Percentiles rank a stretch among this genome's conserved stretches.
phyloP scores from a whole-genome alignment of 805 yeast species.

The Candida nanaspora region DNA sequence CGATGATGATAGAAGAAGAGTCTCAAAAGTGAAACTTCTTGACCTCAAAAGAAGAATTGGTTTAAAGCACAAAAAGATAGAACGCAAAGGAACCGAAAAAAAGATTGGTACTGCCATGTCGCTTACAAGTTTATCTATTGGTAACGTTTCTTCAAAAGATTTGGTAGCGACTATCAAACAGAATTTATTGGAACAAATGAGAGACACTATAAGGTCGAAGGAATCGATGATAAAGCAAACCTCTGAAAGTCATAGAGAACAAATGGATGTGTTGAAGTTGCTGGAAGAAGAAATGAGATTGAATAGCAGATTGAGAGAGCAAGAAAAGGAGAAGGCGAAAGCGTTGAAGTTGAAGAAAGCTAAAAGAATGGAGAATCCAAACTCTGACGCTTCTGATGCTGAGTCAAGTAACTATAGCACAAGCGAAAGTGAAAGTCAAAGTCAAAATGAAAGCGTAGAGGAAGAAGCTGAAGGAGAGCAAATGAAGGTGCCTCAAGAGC shows the following conservation, averaged over 20 bases:
- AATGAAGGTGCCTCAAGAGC: constrained; percentile 11
- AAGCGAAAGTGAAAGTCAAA: constrained; percentile 5
- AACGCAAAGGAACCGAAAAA: no score
- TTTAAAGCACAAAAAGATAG: constrained; percentile 5
- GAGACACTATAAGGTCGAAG: no score
- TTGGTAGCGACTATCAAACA: constrained; percentile 1
- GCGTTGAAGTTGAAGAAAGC: constrained; percentile 9
- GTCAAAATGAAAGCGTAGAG: constrained; percentile 17
- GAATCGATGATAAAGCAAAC: no score
- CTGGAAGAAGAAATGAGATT: constrained; percentile 16
- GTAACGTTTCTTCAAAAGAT: neutral
- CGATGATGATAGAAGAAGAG: neutral
- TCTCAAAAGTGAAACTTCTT: neutral
- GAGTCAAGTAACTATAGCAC: neutral
- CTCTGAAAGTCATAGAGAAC: constrained; percentile 5
- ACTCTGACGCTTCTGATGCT: no score
- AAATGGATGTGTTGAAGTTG: constrained; percentile 11
- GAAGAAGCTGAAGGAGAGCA: constrained; percentile 14
- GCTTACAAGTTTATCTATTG: neutral
- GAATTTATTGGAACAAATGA: neutral
- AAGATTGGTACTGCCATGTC: neutral
- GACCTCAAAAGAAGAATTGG: constrained; percentile 2
- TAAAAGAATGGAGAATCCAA: neutral
- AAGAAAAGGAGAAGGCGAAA: constrained; percentile 9
- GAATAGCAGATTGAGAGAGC: constrained; percentile 7